These are phyloP conservation scores for Zygotorulaspora chibaensis DNA, from an alignment of 805 yeast species.

Conservation along the genomic window DNA sequence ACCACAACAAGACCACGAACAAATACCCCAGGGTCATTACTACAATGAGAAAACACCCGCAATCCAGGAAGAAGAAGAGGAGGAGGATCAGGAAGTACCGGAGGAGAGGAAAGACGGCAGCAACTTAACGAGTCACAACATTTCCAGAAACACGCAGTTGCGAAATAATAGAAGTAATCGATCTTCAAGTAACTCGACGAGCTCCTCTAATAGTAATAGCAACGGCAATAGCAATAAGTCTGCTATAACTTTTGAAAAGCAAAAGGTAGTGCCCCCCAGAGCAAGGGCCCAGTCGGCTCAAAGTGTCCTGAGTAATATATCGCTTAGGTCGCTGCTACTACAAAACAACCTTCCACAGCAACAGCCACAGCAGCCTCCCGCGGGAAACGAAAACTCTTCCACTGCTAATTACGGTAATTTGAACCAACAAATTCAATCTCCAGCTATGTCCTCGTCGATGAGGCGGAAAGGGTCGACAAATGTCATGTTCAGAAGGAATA, in stretches of 20 bases:
- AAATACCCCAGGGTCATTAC: slow-evolving; percentile 8
- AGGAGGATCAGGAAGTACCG: slow-evolving; percentile 7
- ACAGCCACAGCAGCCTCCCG: slow-evolving; percentile 10
- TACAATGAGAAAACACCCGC: slow-evolving; percentile 15
- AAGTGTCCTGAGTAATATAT: slow-evolving; percentile 53
- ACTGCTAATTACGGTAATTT: slow-evolving; percentile 27
- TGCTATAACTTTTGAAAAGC: slow-evolving; percentile 44
- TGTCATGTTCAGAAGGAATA: slow-evolving; percentile 23
- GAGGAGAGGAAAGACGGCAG: slow-evolving; percentile 4
- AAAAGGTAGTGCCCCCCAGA: slow-evolving; percentile 55
- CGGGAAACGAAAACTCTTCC: slow-evolving; percentile 6
- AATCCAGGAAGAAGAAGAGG: slow-evolving; percentile 20
- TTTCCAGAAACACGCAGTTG: neutral
- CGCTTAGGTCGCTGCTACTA: slow-evolving; percentile 54
- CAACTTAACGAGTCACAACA: neutral
- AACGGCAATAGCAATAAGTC: slow-evolving; percentile 13
- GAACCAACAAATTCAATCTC: slow-evolving; percentile 40
- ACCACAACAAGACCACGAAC: slow-evolving; percentile 7
- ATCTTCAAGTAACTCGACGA: slow-evolving; percentile 11
- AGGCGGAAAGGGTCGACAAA: slow-evolving; percentile 24
- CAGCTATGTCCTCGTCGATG: slow-evolving; percentile 37
- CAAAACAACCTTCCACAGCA: slow-evolving; percentile 54
- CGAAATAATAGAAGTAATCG: slow-evolving; percentile 7
- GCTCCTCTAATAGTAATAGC: slow-evolving; percentile 12
- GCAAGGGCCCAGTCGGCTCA: slow-evolving; percentile 39